Evolutionary conservation across 441 rosid species (phyloP).

Genomic region (Eutrema salsugineum): DNA sequence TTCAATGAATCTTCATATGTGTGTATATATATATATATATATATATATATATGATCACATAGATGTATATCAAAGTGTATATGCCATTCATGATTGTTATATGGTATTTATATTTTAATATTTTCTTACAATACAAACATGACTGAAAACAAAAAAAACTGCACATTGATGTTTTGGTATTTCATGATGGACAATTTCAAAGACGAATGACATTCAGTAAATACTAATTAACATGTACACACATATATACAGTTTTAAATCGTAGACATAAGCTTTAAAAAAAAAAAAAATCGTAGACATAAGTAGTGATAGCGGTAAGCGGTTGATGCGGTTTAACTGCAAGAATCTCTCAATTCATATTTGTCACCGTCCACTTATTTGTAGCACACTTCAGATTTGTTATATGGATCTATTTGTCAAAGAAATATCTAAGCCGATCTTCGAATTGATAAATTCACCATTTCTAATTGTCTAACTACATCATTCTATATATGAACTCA

Average conservation of each 20-base stretch:
- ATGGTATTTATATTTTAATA: not conserved
- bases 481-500: not conserved
- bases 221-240: not conserved
- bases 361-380: not conserved
- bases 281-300: not conserved
- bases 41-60: not conserved
- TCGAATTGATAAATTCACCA: not conserved
- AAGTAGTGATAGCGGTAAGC: no score
- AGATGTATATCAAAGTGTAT: not conserved
- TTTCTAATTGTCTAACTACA: not conserved
- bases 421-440: not conserved
- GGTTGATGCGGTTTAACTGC: not conserved
- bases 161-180: not conserved
- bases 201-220: not conserved
- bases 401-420: not conserved
- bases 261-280: not conserved
- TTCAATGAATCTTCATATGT: slow-evolving; percentile 9
- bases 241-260: not conserved
- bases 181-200: not conserved
- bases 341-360: not conserved
- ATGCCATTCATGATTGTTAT: not conserved
- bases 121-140: not conserved
- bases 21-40: not conserved
- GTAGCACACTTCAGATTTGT: not conserved
- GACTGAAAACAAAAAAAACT: not conserved